Evolutionary conservation across 2,329 filamentous ascomycete genomes (phyloP), one percentile per base, ranked within the genome.

Genomic region (Aspergillus cejpii): DNA sequence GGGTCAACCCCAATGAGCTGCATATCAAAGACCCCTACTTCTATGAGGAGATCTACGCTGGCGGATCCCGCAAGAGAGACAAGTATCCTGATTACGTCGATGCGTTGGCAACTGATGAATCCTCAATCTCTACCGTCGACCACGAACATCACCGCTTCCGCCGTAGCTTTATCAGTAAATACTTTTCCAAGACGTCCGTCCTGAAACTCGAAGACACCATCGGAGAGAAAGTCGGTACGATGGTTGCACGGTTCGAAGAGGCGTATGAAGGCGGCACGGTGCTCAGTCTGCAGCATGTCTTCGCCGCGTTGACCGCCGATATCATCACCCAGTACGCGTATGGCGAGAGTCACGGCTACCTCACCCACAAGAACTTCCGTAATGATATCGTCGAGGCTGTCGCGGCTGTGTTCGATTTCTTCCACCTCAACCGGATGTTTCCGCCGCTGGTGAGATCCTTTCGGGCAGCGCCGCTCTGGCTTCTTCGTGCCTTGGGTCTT

Each of bases 141-240:
- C 66, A 71, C 45, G 61, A 69, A 17, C 54, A 64, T 5, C 73
- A 75, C 48, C 66, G 68, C 1, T 55, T 62, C 14, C 66, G 72
- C 2, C 66, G 72, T 11, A 60, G 49, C 3, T 58, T 68, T 2
- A 47, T 75, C 38, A 70, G 64, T 43, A 62, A 59, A 0, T 74
- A 71, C 56, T 76, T 74, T 51, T 72, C 71, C 2, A 64, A 60
- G 27, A 57, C 58, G 8, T 63, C 65, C 6, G 62, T 74, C 15
- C 47, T 54, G 5, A 52, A 52, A 1, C 53, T 73, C 2, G 61
- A 67, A 28, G 58, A 57, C 1, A 52, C 69, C 5, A 58, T 74
- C 10, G 50, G 62, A 6, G 49, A 57, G 1, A 65, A 41, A 6
- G 39, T 61, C 1, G 19, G 43, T 1, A 57, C 55, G 23, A 37